Percentiles rank a stretch among this genome's conserved stretches.
These are phyloP conservation scores for Neoascochyta sp. DNA, from an alignment of 2,329 filamentous ascomycete species.

Conservation along the genomic window DNA sequence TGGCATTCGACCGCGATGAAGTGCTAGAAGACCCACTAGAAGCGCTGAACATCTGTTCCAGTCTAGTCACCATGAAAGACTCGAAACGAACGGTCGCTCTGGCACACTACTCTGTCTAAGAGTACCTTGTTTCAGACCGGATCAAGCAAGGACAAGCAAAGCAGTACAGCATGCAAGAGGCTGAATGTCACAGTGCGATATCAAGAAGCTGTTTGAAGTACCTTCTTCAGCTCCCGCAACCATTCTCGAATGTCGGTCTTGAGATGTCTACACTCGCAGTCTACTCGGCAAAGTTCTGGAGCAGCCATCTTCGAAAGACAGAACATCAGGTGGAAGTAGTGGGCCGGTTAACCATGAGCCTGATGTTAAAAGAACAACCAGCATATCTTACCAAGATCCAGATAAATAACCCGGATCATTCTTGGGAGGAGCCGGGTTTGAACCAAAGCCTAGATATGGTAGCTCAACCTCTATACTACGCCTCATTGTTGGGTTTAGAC, in stretches of 20 bases:
- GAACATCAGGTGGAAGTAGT: slow-evolving; percentile 7
- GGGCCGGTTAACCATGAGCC: slow-evolving; percentile 7
- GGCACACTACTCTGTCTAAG: slow-evolving; percentile 37
- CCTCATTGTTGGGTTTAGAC: slow-evolving; percentile 11
- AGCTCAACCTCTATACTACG: slow-evolving; percentile 20
- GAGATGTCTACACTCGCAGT: slow-evolving; percentile 15
- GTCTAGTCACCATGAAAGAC: slow-evolving; percentile 24
- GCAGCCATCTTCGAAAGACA: slow-evolving; percentile 14
- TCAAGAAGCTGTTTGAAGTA: slow-evolving; percentile 23
- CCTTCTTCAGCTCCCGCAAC: slow-evolving; percentile 19
- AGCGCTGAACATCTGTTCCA: slow-evolving; percentile 29
- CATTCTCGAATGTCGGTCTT: slow-evolving; percentile 5
- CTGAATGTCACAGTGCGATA: slow-evolving; percentile 17
- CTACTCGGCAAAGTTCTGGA: slow-evolving; percentile 30
- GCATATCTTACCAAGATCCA: slow-evolving; percentile 20
- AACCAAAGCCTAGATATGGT: slow-evolving; percentile 2
- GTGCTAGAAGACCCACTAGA: slow-evolving; percentile 35
- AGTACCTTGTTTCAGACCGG: slow-evolving; percentile 31
- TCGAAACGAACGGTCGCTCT: slow-evolving; percentile 11
- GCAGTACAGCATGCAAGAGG: slow-evolving; percentile 21
- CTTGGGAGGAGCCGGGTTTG: slow-evolving; percentile 5
- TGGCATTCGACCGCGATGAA: slow-evolving; percentile 33
- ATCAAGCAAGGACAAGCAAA: slow-evolving; percentile 17
- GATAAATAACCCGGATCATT: slow-evolving; percentile 14
- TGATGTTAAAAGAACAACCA: slow-evolving; percentile 9